Evolutionary conservation across 1,284 basidiomycete species (phyloP), one percentile per base, ranked within the genome.

Genomic region (Marasmius sp.): DNA sequence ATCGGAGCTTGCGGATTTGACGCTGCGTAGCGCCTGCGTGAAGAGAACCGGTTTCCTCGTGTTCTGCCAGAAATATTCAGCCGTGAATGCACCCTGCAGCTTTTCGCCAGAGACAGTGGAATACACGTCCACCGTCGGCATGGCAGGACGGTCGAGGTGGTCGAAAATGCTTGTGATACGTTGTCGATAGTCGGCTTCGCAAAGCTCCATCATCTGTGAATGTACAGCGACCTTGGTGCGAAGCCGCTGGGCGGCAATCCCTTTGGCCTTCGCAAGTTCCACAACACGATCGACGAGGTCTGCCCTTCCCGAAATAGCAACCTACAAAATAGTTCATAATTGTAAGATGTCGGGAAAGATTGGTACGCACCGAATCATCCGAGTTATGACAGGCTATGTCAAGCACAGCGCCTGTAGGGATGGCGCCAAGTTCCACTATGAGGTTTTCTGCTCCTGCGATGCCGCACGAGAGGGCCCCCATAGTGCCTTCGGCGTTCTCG

Each of bases 301-400:
- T 18, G 60, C 60, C 12, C 58, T 49, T 2, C 78, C 79, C 16
- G 78, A 69, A n/a, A 79, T 47, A 1, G 74, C 71, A n/a, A n/a
- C n/a, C n/a, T n/a, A n/a, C n/a, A n/a, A n/a, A n/a, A n/a, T n/a
- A n/a, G n/a, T n/a, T n/a, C n/a, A n/a, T n/a, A n/a, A n/a, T n/a
- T n/a, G n/a, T n/a, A n/a, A n/a, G n/a, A n/a, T n/a, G n/a, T n/a
- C n/a, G n/a, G n/a, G n/a, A n/a, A n/a, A n/a, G n/a, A n/a, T n/a
- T n/a, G n/a, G n/a, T n/a, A n/a, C n/a, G n/a, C 45, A 79, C 67
- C 41, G 68, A 70, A 14, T 64, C 63, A 6, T 71, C 70, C 1
- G 72, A 61, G 60, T 80, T 78, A 67, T 69, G 71, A 62, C 75
- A 75, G 14, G 68, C 74, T 47, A 78, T 66, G n/a, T 73, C 71